Evolutionary conservation across 83 land plant species (phyloP).

Genomic region (Picea abies): DNA sequence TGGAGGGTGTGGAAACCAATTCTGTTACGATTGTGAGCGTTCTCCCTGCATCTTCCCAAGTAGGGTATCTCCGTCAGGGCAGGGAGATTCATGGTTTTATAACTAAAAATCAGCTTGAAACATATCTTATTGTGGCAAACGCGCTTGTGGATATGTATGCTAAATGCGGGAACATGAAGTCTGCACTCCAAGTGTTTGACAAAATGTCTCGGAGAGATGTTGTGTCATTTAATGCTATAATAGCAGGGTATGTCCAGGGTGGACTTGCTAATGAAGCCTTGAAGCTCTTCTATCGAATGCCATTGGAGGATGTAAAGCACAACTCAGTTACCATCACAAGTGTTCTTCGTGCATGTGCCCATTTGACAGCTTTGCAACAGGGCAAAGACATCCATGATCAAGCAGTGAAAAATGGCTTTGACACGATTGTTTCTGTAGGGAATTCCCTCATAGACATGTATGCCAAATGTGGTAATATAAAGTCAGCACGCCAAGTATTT

Average conservation of each 20-base stretch:
- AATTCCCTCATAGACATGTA: slow-evolving; percentile 34
- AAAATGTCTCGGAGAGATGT: slow-evolving; percentile 31
- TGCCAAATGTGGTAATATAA: slow-evolving; percentile 19
- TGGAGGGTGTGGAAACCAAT: background rate
- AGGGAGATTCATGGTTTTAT: slow-evolving; percentile 23
- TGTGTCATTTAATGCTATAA: slow-evolving; percentile 23
- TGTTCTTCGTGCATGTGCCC: slow-evolving; percentile 36
- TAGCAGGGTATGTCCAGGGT: slow-evolving; percentile 23
- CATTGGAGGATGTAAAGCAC: slow-evolving; percentile 21
- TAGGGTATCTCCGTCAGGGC: slow-evolving; percentile 15
- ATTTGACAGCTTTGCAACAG: slow-evolving; percentile 29
- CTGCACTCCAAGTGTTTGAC: slow-evolving; percentile 28
- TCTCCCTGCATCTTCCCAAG: slow-evolving; percentile 9
- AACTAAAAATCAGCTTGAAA: slow-evolving; percentile 17
- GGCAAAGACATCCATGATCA: slow-evolving; percentile 12
- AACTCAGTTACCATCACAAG: slow-evolving; percentile 27
- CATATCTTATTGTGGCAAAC: slow-evolving; percentile 25
- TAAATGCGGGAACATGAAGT: slow-evolving; percentile 23
- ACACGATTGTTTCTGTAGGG: slow-evolving; percentile 24
- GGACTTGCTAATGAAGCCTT: slow-evolving; percentile 30
- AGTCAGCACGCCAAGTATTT: slow-evolving; percentile 15
- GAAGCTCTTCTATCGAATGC: slow-evolving; percentile 24
- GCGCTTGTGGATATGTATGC: slow-evolving; percentile 36
- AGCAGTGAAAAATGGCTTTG: slow-evolving; percentile 14
- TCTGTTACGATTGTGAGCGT: slow-evolving; percentile 12